Base-by-base conservation (phyloP, 208 protist species). In the Trypanosoma boissoni region DNA sequence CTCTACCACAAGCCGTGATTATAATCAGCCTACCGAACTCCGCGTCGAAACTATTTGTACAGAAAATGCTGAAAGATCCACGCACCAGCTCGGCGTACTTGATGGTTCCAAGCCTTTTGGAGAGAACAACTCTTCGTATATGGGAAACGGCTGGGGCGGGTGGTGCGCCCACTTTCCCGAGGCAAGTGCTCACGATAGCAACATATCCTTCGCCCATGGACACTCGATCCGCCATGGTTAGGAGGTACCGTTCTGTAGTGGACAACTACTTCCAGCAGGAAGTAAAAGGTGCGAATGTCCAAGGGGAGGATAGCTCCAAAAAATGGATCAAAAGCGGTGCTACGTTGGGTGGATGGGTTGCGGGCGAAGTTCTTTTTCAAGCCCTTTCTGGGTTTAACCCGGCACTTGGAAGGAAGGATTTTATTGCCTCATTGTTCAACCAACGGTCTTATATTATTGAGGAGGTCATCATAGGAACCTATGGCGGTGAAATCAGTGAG, bases 391-490 rank as follows among this genome's bases (percentile, higher is more conserved):
- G 34, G 10, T 32, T 21, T 1, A 34, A 52, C 8, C 51, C 51
- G 50, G 12, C 45, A 12, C 45, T 24, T 3, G 23, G 24, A 14
- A 9, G 51, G 1, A 4, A 55, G 9, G 24, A 36, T 1, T 76
- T 76, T 36, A 34, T 34, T 43, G 45, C 44, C 18, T 64, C 58
- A 26, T 41, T 76, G 5, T 70, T 69, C 36, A 56, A 55, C 14
- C 69, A 68, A 26, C 52, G 63, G 4, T 49, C 62, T 14, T 75
- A 63, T 28, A 5, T 69, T 6, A 48, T 67, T 51, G 56, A 64
- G 7, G 61, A 69, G 31, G 10, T 69, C 34, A 44, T 75, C n/a
- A 29, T 75, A 48, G 61, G 68, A 3, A 49, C 57, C 39, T 75
- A 43, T 43, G 68, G 68, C 51, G 68, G 61, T 2, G 42, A 58